Conservation (phyloP, 208 protist species). For the Sergeia podlipaevii region DNA sequence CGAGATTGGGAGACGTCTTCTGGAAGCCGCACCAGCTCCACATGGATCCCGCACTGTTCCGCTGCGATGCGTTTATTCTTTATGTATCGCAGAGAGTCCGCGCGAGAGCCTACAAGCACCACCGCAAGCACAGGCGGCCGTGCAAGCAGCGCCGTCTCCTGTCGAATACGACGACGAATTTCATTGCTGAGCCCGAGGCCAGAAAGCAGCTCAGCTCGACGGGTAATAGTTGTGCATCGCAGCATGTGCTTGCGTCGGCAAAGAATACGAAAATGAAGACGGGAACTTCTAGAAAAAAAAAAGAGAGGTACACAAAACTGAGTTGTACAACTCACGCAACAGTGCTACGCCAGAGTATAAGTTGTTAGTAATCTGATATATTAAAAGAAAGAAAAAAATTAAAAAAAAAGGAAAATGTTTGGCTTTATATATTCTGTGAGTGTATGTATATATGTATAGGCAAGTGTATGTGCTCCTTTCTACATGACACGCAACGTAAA, state of each 20-base stretch:
- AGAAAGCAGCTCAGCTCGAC: slow-evolving; percentile 36
- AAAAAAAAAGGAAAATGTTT: slow-evolving; percentile 16
- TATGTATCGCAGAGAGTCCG: slow-evolving; percentile 85
- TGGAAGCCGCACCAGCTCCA: slow-evolving; percentile 31
- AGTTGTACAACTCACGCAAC: no score
- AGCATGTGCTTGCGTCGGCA: slow-evolving; percentile 8
- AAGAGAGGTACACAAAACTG: not conserved
- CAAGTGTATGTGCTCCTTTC: no score
- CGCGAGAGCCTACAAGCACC: slow-evolving; percentile 90
- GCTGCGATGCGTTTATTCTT: slow-evolving; percentile 41
- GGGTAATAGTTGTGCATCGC: not conserved
- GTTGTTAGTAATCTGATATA: no score
- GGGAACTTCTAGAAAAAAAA: not conserved
- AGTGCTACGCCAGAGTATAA: no score
- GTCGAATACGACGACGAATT: slow-evolving; percentile 28
- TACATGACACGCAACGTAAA: no score
- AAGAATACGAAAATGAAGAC: not conserved
- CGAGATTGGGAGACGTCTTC: slow-evolving; percentile 17
- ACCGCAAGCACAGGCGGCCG: slow-evolving; percentile 84
- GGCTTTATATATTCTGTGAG: not conserved
- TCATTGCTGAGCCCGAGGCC: slow-evolving; percentile 33
- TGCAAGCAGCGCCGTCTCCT: slow-evolving; percentile 20
- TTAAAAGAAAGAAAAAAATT: slow-evolving; percentile 11
- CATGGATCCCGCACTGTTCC: slow-evolving; percentile 37
- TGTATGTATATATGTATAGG: no score